phyloP scores from a whole-genome alignment of 352 stramenopile species.

The Peronosclerospora sorghi region DNA sequence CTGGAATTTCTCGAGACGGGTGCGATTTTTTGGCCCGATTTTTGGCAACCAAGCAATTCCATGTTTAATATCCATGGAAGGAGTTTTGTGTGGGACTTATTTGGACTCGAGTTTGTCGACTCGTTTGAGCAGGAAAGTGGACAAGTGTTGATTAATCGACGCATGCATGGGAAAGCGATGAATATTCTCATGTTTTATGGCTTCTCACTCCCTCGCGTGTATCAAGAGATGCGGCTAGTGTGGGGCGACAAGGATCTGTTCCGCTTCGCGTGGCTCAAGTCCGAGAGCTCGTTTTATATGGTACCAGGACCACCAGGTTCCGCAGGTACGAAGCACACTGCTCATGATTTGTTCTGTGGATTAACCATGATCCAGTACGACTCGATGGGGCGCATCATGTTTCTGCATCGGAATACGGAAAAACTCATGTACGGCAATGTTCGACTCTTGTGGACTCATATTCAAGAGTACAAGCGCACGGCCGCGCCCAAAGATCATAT shows the following conservation, averaged over 20 bases:
- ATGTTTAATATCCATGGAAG: conserved; percentile 67
- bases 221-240: conserved; percentile 43
- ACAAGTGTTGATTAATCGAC: conserved; percentile 57
- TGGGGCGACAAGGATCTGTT: no score
- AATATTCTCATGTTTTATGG: conserved; percentile 71
- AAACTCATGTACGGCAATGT: no score
- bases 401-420: no score
- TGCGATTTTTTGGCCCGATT: no score
- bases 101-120: conserved; percentile 47
- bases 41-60: conserved; percentile 52
- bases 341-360: conserved; percentile 58
- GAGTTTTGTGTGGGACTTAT: conserved; percentile 64
- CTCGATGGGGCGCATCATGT: no score
- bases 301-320: no score
- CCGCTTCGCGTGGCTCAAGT: no score
- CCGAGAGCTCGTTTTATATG: no score
- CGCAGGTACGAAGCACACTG: no score
- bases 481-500: no score
- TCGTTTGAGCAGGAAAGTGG: no score
- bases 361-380: conserved; percentile 67
- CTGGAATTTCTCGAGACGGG: no score
- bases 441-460: conserved; percentile 40
- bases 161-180: conserved; percentile 38
- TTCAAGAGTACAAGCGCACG: conserved; percentile 47
- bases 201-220: conserved; percentile 23